These are phyloP conservation scores for Cercospora sp. DNA, from an alignment of 2,329 filamentous ascomycete species.

Conservation along the genomic window DNA sequence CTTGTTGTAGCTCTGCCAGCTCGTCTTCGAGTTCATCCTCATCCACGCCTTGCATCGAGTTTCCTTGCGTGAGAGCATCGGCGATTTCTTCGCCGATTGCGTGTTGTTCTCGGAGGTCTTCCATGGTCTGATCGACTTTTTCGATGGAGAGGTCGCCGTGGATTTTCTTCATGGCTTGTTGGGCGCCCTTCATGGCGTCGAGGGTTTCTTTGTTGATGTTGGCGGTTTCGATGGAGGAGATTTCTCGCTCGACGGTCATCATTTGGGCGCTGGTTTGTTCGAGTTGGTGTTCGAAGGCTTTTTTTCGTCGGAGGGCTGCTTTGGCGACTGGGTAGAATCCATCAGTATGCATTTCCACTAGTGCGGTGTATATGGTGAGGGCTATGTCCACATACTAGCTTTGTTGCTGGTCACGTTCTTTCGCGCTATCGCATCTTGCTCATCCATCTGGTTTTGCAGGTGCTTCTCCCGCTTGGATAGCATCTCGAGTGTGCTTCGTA, in stretches of 20 bases:
- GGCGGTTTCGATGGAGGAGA: slow-evolving; percentile 93
- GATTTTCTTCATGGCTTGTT: slow-evolving; percentile 88
- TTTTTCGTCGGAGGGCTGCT: slow-evolving; percentile 88
- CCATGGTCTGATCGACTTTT: slow-evolving; percentile 95
- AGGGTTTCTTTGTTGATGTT: slow-evolving; percentile 99
- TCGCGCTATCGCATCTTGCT: slow-evolving; percentile 83
- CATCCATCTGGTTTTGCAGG: slow-evolving; percentile 85
- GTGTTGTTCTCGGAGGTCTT: slow-evolving; percentile 87
- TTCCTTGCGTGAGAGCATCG: slow-evolving; percentile 72
- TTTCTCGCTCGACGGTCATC: slow-evolving; percentile 88
- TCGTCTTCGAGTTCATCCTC: slow-evolving; percentile 85
- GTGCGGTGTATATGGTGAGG: not conserved
- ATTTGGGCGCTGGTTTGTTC: slow-evolving; percentile 91
- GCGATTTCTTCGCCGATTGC: slow-evolving; percentile 91
- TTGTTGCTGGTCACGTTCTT: slow-evolving; percentile 91
- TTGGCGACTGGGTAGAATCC: slow-evolving; percentile 90
- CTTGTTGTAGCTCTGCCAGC: slow-evolving; percentile 83
- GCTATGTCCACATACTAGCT: slow-evolving; percentile 63
- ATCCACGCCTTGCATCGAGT: slow-evolving; percentile 70
- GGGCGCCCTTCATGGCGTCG: slow-evolving; percentile 87
- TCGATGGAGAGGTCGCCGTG: slow-evolving; percentile 88
- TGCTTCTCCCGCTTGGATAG: slow-evolving; percentile 94
- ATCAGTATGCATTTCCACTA: no score
- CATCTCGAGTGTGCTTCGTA: slow-evolving; percentile 93
- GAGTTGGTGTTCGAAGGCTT: slow-evolving; percentile 85